A percentile compares a stretch with the other conserved stretches of the same genome.
phyloP scores from a whole-genome alignment of 352 stramenopile genomes.

The Phytophthora pluvialis region DNA sequence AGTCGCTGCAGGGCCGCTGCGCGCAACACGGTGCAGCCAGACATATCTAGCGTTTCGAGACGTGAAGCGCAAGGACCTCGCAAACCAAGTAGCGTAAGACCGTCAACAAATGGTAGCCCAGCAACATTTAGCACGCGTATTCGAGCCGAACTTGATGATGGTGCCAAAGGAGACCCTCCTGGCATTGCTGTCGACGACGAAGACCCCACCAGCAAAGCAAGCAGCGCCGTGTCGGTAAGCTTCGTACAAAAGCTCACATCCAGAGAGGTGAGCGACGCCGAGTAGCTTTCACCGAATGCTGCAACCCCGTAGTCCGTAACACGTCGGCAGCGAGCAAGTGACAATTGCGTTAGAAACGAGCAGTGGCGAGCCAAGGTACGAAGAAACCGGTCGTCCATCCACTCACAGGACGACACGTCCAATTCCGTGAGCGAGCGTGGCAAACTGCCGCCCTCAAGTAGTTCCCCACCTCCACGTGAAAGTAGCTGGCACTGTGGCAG shows the following conservation, averaged over 20 bases:
- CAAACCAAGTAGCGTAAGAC: conserved; percentile 62
- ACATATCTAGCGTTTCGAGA: conserved; percentile 35
- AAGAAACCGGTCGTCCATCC: conserved; percentile 63
- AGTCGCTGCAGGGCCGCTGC: conserved; percentile 51
- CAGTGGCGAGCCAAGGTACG: conserved; percentile 52
- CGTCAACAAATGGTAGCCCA: conserved; percentile 61
- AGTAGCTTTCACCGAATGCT: conserved; percentile 56
- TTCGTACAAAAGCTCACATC: conserved; percentile 64
- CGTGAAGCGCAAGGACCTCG: conserved; percentile 28
- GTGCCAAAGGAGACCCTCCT: conserved; percentile 4
- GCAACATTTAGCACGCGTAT: conserved; percentile 45
- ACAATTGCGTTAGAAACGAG: conserved; percentile 37
- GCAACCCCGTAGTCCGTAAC: conserved; percentile 77
- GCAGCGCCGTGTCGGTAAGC: conserved; percentile 62
- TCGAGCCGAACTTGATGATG: conserved; percentile 28
- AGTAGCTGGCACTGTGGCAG: conserved; percentile 35
- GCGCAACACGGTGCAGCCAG: conserved; percentile 44
- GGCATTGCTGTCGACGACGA: conserved; percentile 13
- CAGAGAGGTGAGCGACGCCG: conserved; percentile 44
- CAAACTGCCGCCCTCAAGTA: conserved; percentile 25
- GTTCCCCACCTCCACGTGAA: conserved; percentile 28
- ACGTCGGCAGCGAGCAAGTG: conserved; percentile 53
- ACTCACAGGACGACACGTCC: conserved; percentile 70
- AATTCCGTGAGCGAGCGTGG: conserved; percentile 47
- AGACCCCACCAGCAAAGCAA: conserved; percentile 55